These are phyloP conservation scores for Nicotiana paniculata DNA, from an alignment of 257 asterid species.

Conservation along the genomic window DNA sequence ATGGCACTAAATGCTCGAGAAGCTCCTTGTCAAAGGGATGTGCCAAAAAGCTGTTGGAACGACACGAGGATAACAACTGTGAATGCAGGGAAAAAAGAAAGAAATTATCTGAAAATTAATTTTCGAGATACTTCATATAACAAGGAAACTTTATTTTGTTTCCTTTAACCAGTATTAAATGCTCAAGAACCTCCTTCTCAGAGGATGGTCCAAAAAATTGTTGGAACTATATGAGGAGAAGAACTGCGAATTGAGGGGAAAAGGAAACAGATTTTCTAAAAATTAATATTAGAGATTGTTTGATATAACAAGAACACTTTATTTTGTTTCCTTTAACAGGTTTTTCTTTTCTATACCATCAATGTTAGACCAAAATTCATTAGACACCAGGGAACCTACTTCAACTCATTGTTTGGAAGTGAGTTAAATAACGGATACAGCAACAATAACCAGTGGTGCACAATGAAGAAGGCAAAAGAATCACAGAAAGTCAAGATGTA, in stretches of 20 bases:
- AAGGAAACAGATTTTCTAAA: background rate
- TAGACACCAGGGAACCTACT: background rate
- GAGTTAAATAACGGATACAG: background rate
- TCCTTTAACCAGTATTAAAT: background rate
- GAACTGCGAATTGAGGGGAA: background rate
- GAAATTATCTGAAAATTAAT: background rate
- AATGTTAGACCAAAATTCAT: background rate
- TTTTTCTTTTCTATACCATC: background rate
- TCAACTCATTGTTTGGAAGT: background rate
- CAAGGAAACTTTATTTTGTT: background rate
- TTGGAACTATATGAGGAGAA: background rate
- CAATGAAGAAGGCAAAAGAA: background rate
- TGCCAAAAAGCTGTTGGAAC: background rate
- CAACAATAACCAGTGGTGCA: background rate
- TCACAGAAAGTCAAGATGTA: background rate
- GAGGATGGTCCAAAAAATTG: background rate
- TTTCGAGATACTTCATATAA: background rate
- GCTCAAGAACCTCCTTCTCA: no score
- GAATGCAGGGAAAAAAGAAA: background rate
- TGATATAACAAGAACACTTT: background rate
- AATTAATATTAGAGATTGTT: background rate
- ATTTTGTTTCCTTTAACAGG: background rate
- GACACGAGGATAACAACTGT: background rate
- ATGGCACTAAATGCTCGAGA: background rate
- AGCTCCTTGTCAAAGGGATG: background rate